Conservation (phyloP, 2,329 filamentous ascomycete species). For the Knufia fluminis region DNA sequence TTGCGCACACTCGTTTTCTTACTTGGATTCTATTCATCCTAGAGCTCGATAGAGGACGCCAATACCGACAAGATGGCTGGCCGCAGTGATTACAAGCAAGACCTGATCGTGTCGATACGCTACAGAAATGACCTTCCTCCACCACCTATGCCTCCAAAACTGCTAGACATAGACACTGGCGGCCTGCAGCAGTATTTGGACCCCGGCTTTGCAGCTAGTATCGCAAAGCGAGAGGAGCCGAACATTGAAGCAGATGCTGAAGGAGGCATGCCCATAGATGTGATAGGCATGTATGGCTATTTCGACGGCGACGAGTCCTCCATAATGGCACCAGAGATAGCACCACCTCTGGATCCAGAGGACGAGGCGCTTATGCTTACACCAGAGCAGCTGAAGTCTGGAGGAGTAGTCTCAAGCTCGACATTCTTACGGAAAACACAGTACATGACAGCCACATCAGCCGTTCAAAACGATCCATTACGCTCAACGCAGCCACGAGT, state of each 20-base stretch:
- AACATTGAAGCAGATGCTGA: conserved; percentile 98
- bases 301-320: conserved; percentile 92
- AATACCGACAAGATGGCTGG: conserved; percentile 16
- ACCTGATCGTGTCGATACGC: conserved; percentile 92
- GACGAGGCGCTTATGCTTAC: conserved; percentile 78
- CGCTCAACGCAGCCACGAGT: conserved; percentile 7
- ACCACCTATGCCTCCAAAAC: conserved; percentile 87
- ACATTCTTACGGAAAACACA: conserved; percentile 94
- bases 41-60: too few species aligned
- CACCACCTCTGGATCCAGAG: conserved; percentile 66
- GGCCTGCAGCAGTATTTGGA: conserved; percentile 85
- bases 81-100: conserved; percentile 58
- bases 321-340: conserved; percentile 67
- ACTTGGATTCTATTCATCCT: background rate
- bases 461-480: conserved; percentile 28
- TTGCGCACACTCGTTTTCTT: too few species aligned
- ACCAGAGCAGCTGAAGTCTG: conserved; percentile 75
- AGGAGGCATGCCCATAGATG: conserved; percentile 91
- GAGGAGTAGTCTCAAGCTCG: conserved; percentile 66
- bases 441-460: conserved; percentile 55
- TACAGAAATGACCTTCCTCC: conserved; percentile 94
- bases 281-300: conserved; percentile 88
- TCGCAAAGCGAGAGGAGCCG: conserved; percentile 82
- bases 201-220: conserved; percentile 76
- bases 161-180: conserved; percentile 92